Evolutionary conservation across 1,139 yeast species (phyloP).

Genomic region (Candida smagusa): DNA sequence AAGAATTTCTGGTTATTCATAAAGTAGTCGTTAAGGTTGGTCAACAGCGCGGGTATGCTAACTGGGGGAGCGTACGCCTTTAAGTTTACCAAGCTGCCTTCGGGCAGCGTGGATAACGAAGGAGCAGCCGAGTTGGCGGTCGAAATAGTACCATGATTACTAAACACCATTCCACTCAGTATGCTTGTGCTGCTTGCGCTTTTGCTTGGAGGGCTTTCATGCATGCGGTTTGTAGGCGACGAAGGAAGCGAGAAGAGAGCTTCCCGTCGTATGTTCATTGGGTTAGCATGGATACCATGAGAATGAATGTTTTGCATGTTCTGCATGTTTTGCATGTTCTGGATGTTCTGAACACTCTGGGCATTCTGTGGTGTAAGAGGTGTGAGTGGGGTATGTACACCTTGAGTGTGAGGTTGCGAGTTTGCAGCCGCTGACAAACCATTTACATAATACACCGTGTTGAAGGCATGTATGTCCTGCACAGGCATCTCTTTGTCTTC

Average conservation of each 20-base stretch:
- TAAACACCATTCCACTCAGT: constrained; percentile 18
- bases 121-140: constrained; percentile 22
- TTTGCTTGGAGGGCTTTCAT: constrained; percentile 3
- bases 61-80: constrained; percentile 11
- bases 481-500: constrained; percentile 3
- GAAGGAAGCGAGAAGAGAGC: constrained; percentile 12
- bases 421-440: constrained; percentile 1
- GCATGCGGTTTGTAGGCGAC: constrained; percentile 9
- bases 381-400: not conserved
- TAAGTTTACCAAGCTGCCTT: constrained; percentile 13
- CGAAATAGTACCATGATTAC: constrained; percentile 16
- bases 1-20: constrained; percentile 16
- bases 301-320: not conserved
- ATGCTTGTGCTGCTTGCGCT: constrained; percentile 16
- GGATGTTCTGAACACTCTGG: not conserved
- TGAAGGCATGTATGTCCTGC: constrained; percentile 4
- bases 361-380: not conserved
- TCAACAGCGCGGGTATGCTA: constrained; percentile 18
- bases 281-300: too few relatives aligned
- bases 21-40: constrained; percentile 33
- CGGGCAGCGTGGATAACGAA: constrained; percentile 37
- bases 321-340: not conserved
- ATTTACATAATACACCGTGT: constrained; percentile 5
- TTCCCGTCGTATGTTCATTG: not conserved
- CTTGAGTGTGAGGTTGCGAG: not conserved